Conservation (phyloP, 768 basidiomycete species). For the Hemileccinum impolitum region DNA sequence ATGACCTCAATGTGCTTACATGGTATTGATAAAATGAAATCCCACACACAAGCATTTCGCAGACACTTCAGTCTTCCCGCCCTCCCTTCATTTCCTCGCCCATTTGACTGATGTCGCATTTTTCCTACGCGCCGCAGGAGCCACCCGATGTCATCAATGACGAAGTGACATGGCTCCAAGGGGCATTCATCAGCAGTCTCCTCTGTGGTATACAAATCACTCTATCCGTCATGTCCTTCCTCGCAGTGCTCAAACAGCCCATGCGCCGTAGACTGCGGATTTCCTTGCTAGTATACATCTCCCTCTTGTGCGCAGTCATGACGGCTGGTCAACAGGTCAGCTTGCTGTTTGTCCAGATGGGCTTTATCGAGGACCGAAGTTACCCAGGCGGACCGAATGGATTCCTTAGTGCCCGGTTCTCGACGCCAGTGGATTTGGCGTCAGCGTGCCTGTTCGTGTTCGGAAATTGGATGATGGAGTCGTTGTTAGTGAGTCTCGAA, state of each 20-base stretch:
- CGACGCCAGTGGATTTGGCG: background rate
- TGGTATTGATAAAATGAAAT: conserved; percentile 4
- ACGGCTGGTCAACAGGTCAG: conserved; percentile 12
- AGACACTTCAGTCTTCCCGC: background rate
- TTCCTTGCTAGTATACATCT: conserved; percentile 13
- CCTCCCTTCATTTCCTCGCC: background rate
- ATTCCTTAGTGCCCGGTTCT: background rate
- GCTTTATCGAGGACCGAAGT: conserved; percentile 9
- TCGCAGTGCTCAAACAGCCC: conserved; percentile 14
- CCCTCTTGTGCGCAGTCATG: conserved; percentile 11
- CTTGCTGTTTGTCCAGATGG: conserved; percentile 16
- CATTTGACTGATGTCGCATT: conserved; percentile 6
- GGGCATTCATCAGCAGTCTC: conserved; percentile 19
- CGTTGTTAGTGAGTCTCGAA: conserved; percentile 15
- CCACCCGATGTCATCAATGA: background rate
- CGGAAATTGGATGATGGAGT: conserved; percentile 22
- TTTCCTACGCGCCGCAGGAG: conserved; percentile 1
- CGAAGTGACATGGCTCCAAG: conserved; percentile 21
- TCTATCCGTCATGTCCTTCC: conserved; percentile 18
- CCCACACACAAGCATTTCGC: conserved; percentile 2
- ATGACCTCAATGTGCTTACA: background rate
- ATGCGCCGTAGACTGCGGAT: conserved; percentile 11
- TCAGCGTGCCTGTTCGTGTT: conserved; percentile 14
- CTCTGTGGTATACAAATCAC: conserved; percentile 20
- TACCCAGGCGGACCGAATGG: conserved; percentile 15